Evolutionary conservation across 2,329 filamentous ascomycete genomes (phyloP), one percentile per base, ranked within the genome.

Genomic region (Sphaerostilbella broomeana): DNA sequence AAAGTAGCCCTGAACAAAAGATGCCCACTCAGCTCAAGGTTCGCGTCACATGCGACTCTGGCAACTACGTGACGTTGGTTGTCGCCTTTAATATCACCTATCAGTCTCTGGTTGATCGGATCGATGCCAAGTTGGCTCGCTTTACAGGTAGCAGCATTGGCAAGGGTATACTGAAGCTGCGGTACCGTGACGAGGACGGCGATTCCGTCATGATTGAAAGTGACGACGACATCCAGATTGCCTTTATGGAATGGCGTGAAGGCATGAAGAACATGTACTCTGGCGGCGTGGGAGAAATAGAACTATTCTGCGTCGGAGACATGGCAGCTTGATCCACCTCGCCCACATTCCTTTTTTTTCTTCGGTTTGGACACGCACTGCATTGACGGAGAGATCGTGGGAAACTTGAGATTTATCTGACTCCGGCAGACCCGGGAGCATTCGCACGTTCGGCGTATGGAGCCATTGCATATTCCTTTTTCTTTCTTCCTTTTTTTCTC

Each of bases 61-160:
- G 84, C 32, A 92, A 89, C 56, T 94, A 94, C 51, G 84, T 95
- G 43, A 95, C 90, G 1, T 73, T 98, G n/a, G 90, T 98, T 9
- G 94, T 95, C 28, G 85, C 87, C 21, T 94, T 87, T 63, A 95
- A 94, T 58, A 97, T 97, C 53, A 84, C 86, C 27, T 97, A 94
- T 63, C 86, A 92, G 50, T 92, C 86, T 17, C 72, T 98, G 40
- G 88, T 92, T 48, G 92, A 97, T 58, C 84, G 92, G 9, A 95
- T 98, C 52, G 92, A 98, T 56, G 87, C 88, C 19, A 98, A 98
- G 61, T 76, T 98, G 42, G 84, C 84, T 44, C 80, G 86, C 40
- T 89, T 89, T 52, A 94, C 87, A 15, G 82, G 75, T 51, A 84
- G 86, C 57, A 89, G 84, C 38, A 89, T 95, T 54, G 81, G 81